Percentiles rank a stretch among this genome's conserved stretches.
These are phyloP conservation scores for Phtheirospermum japonicum DNA, from an alignment of 257 asterid genomes.

Conservation along the genomic window DNA sequence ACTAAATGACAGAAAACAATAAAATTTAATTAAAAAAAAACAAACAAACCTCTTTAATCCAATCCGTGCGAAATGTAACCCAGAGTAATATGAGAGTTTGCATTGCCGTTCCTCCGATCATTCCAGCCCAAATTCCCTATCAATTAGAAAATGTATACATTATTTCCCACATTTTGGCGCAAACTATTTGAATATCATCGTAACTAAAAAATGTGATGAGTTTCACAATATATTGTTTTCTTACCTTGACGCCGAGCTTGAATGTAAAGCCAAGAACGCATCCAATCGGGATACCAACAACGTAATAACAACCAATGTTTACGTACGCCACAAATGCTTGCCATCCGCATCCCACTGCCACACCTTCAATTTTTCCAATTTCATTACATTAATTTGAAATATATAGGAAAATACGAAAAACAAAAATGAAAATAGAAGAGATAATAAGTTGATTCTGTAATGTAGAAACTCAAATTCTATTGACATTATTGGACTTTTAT, in stretches of 20 bases:
- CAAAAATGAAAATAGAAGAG: too few species aligned
- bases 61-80: conserved; percentile 69
- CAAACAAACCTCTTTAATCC: conserved; percentile 65
- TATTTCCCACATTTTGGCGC: too few species aligned
- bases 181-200: too few species aligned
- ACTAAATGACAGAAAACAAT: too few species aligned
- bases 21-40: too few species aligned
- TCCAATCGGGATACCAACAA: conserved; percentile 58
- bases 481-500: too few species aligned
- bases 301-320: conserved; percentile 55
- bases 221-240: not conserved
- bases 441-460: too few species aligned
- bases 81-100: conserved; percentile 73
- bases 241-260: conserved; percentile 55
- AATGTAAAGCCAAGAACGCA: conserved; percentile 54
- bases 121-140: conserved; percentile 52
- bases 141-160: too few species aligned
- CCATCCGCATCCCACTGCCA: conserved; percentile 77
- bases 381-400: too few species aligned
- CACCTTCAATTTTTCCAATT: conserved; percentile 31
- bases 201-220: too few species aligned
- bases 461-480: too few species aligned
- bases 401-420: too few species aligned
- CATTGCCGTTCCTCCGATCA: conserved; percentile 87
- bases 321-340: conserved; percentile 64